These are phyloP conservation scores for Coemansia nantahalensis DNA, from an alignment of 192 early-diverging fungal genomes.

Conservation along the genomic window DNA sequence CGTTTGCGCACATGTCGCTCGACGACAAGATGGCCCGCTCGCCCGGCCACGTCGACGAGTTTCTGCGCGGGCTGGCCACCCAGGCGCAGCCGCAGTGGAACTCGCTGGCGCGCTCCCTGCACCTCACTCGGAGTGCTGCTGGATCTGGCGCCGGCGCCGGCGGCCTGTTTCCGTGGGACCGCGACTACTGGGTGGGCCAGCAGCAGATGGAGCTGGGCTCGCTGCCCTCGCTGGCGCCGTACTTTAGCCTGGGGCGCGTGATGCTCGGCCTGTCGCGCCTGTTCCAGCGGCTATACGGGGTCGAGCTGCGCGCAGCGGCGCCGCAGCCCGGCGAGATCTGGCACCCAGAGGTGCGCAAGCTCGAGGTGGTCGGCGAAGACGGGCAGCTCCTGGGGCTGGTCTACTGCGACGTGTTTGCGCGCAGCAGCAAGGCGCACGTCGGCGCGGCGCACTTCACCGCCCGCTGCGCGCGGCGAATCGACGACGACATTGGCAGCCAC, in stretches of 20 bases:
- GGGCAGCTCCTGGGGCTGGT: constrained; percentile 86
- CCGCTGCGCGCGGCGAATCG: constrained; percentile 80
- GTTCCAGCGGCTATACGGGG: constrained; percentile 83
- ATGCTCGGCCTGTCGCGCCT: constrained; percentile 86
- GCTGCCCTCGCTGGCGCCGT: constrained; percentile 59
- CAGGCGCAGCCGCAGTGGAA: constrained; percentile 59
- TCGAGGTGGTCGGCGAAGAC: constrained; percentile 87
- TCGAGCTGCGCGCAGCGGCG: constrained; percentile 70
- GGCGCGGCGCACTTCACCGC: constrained; percentile 97
- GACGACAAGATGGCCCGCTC: constrained; percentile 91
- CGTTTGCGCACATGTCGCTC: constrained; percentile 83
- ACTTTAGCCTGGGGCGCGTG: constrained; percentile 85
- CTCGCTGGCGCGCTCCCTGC: constrained; percentile 54
- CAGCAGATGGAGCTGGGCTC: constrained; percentile 41
- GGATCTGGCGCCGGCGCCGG: neutral
- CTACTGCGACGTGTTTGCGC: constrained; percentile 89
- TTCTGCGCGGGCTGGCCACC: constrained; percentile 68
- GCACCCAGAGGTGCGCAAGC: constrained; percentile 87
- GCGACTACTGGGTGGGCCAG: constrained; percentile 64
- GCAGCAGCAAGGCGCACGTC: constrained; percentile 70
- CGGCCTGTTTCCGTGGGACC: constrained; percentile 76
- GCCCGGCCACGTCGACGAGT: constrained; percentile 81
- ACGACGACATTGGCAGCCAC: constrained; percentile 63
- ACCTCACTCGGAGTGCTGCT: constrained; percentile 9
- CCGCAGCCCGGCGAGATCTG: constrained; percentile 81